A percentile compares a stretch with the other conserved stretches of the same genome.
Conservation (phyloP, 2,329 filamentous ascomycete species). For the Thelonectria blattea region DNA sequence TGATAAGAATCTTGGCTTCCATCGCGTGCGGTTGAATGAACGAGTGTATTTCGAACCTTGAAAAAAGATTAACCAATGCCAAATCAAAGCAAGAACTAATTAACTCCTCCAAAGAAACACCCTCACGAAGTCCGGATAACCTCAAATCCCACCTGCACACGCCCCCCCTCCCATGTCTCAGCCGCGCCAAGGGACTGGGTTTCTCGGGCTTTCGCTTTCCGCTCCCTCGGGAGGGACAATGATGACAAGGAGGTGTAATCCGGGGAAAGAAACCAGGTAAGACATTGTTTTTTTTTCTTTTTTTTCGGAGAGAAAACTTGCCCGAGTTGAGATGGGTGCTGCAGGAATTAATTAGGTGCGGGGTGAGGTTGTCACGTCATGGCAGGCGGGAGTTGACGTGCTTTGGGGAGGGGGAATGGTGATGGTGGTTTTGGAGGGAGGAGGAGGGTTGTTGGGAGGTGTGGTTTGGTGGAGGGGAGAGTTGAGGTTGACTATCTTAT, state of each 20-base stretch:
- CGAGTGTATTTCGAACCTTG: too few species aligned
- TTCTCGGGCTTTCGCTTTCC: not conserved
- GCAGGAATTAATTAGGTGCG: not conserved
- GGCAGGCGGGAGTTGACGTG: slow-evolving; percentile 16
- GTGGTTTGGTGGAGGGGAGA: not conserved
- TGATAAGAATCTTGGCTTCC: too few species aligned
- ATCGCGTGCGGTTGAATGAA: too few species aligned
- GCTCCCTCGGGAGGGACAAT: not conserved
- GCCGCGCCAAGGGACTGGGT: not conserved
- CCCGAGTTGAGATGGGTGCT: not conserved
- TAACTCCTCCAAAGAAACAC: too few species aligned
- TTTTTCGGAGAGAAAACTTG: not conserved
- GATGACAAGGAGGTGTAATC: not conserved
- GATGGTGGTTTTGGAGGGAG: not conserved
- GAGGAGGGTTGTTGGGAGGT: not conserved
- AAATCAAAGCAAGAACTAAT: too few species aligned
- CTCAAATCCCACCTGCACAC: slow-evolving; percentile 11
- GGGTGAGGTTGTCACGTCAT: slow-evolving; percentile 6
- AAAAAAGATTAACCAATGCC: too few species aligned
- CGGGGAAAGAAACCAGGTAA: not conserved
- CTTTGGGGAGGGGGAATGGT: slow-evolving; percentile 2
- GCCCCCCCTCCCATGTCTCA: not conserved
- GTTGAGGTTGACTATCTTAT: not conserved
- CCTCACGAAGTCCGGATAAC: slow-evolving; percentile 10
- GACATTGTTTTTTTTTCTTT: not conserved